Conservation (phyloP, 257 asterid genomes). For the Coffea eugenioides region DNA sequence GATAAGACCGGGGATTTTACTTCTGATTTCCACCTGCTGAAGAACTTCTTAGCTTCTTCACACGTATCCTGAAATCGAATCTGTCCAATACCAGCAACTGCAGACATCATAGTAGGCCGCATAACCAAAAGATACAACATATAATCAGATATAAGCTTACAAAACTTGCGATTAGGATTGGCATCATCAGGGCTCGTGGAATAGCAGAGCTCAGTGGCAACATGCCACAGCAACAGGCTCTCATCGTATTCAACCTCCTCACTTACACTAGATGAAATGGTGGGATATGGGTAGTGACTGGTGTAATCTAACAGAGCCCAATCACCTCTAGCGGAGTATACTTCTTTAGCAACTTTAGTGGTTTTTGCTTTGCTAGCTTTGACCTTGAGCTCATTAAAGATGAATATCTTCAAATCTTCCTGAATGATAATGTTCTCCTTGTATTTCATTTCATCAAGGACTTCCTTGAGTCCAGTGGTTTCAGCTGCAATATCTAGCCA, state of each 20-base stretch:
- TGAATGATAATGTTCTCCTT: no score
- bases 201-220: conserved; percentile 53
- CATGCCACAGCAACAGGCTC: conserved; percentile 47
- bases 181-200: background rate
- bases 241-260: conserved; percentile 40
- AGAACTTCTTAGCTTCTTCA: conserved; percentile 32
- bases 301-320: conserved; percentile 19
- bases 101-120: conserved; percentile 44
- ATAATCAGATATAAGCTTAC: conserved; percentile 40
- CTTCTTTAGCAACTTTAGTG: background rate
- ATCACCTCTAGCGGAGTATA: conserved; percentile 36
- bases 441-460: background rate
- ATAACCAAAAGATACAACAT: conserved; percentile 47
- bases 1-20: no score
- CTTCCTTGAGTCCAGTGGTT: background rate
- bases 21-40: background rate
- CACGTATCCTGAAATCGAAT: conserved; percentile 53
- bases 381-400: background rate
- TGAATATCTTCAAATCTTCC: background rate
- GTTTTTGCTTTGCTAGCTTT: background rate
- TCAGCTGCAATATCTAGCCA: background rate
- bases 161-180: background rate
- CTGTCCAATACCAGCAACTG: conserved; percentile 46
- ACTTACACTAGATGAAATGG: conserved; percentile 1
- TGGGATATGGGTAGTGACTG: background rate